Evolutionary conservation across 2,329 filamentous ascomycete genomes (phyloP).

Genomic region (Trichoderma polysporum): DNA sequence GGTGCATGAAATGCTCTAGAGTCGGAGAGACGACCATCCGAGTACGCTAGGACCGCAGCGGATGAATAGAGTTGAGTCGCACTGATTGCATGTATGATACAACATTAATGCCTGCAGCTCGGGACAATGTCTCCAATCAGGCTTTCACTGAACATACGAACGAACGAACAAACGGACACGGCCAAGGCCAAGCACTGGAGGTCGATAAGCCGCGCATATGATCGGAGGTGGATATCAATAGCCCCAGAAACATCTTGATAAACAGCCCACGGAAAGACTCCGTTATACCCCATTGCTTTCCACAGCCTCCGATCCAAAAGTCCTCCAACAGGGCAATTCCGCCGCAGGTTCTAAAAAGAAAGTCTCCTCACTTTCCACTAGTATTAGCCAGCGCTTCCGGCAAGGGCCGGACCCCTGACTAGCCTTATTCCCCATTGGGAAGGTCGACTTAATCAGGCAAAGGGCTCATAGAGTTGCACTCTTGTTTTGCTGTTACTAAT

Average conservation of each 20-base stretch:
- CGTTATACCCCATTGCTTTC: background rate
- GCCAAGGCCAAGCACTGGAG: background rate
- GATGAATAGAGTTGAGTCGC: background rate
- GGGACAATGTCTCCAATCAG: background rate
- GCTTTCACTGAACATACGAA: background rate
- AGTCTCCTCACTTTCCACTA: background rate
- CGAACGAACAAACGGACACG: too few relatives aligned
- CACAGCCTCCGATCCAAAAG: background rate
- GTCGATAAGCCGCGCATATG: background rate
- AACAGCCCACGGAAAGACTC: background rate
- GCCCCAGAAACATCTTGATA: background rate
- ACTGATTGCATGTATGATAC: background rate
- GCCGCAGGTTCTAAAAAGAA: background rate
- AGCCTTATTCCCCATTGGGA: constrained; percentile 1
- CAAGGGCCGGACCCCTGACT: background rate
- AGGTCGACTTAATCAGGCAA: constrained; percentile 9
- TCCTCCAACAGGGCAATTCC: constrained; percentile 9
- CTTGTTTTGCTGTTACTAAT: background rate
- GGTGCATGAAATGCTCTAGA: background rate
- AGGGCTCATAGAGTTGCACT: background rate
- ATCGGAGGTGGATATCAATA: background rate
- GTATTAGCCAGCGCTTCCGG: background rate
- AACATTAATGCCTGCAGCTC: background rate
- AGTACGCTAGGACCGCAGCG: background rate
- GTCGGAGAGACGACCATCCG: background rate